Base-by-base conservation (phyloP, 176 grass and related monocot genomes). In the Leersia perrieri region DNA sequence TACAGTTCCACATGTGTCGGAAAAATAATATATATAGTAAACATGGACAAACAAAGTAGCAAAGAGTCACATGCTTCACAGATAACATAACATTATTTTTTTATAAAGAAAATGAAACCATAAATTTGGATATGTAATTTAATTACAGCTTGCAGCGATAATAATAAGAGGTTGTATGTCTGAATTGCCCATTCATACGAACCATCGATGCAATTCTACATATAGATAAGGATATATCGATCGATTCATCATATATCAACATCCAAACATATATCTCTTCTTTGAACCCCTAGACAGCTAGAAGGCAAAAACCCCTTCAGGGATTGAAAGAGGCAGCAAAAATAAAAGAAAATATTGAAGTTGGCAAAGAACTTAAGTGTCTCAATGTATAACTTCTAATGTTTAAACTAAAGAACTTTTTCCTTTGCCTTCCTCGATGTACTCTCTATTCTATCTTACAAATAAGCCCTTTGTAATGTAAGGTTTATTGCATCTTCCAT, bases 401-500 rank as follows among this genome's bases (percentile, higher is more conserved):
- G 53, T 23, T 63, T 71, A 67, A 45, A 71, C 20, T 69, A 63
- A 35, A 60, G 7, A 7, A 33, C 27, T 3, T 44, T 58, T 74
- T 41, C 3, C 26, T 66, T 25, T 68, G 29, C 28, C 26, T 26
- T 60, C 8, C 26, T 67, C 12, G 16, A 39, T 75, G 20, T n/a
- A n/a, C n/a, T 34, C 15, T 29, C 65, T 76, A 63, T 29, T 25
- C 49, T 78, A 72, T 29, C 14, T 28, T 36, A 14, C 29, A 62
- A 3, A 31, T 35, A 64, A 20, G 58, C 44, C n/a, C 36, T 20
- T 28, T 3, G 11, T 9, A 55, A 29, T 14, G 16, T 3, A 26
- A 22, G 42, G 18, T 22, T 75, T 75, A 84, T 4, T 84, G 77
- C 80, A 82, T 84, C 23, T 33, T 71, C 80, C 75, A 87, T 27